A percentile compares a stretch with the other conserved stretches of the same genome.
Evolutionary conservation across 257 asterid species (phyloP).

Genomic region (Gentiana macrophylla): DNA sequence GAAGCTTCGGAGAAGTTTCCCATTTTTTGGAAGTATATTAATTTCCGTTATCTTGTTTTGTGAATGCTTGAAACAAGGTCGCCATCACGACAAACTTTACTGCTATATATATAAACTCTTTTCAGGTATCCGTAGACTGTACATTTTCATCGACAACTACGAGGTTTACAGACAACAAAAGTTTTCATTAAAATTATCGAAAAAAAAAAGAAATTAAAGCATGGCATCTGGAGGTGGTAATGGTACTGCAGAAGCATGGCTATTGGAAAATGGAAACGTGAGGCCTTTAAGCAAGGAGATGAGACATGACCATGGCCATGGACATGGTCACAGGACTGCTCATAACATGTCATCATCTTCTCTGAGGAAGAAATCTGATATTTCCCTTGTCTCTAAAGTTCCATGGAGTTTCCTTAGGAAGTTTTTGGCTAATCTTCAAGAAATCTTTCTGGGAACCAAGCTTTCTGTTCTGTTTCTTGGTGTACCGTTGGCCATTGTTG

Average conservation of each 20-base stretch:
- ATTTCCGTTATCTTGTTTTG: no score
- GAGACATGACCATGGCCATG: conserved; percentile 16
- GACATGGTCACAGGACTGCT: conserved; percentile 40
- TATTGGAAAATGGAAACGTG: conserved; percentile 49
- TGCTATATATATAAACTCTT: no score
- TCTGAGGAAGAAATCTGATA: conserved; percentile 69
- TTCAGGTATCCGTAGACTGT: no score
- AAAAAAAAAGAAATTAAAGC: no score
- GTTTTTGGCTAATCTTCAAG: conserved; percentile 50
- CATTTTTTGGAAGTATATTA: no score
- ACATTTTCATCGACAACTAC: no score
- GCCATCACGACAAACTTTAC: no score
- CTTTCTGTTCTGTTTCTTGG: conserved; percentile 58
- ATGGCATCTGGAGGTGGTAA: no score
- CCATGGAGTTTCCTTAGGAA: conserved; percentile 25
- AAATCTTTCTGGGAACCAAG: conserved; percentile 73
- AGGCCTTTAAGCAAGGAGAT: conserved; percentile 41
- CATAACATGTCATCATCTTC: conserved; percentile 68
- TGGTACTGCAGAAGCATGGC: conserved; percentile 23
- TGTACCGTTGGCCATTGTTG: conserved; percentile 66
- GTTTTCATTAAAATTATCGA: no score
- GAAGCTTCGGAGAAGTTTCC: no score
- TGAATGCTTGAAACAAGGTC: no score
- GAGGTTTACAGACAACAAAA: no score
- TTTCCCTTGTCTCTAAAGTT: conserved; percentile 37